These are phyloP conservation scores for Serendipita vermifera DNA, from an alignment of 768 basidiomycete genomes.

Conservation along the genomic window DNA sequence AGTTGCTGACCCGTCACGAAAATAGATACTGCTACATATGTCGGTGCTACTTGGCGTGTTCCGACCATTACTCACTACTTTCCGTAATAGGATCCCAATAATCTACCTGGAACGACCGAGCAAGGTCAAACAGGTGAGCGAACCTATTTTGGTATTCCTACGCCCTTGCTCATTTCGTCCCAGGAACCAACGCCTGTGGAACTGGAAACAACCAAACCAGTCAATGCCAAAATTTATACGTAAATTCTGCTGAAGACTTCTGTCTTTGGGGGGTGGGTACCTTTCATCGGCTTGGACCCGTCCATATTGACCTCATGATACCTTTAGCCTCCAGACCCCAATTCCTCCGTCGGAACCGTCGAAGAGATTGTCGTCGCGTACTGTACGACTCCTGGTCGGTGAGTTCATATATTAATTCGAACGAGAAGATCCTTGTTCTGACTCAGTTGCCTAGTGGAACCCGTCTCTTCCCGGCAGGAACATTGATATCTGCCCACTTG, in stretches of 20 bases:
- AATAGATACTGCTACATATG: background rate
- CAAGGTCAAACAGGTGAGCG: background rate
- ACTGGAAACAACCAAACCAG: conserved; percentile 19
- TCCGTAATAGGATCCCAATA: background rate
- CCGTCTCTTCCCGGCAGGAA: background rate
- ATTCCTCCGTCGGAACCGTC: background rate
- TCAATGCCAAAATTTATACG: conserved; percentile 20
- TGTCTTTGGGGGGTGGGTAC: conserved; percentile 14
- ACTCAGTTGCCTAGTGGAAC: background rate
- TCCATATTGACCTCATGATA: background rate
- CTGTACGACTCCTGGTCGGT: background rate
- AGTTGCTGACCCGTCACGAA: too few relatives aligned
- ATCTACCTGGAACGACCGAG: background rate
- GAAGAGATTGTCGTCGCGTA: background rate
- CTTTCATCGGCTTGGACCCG: too few relatives aligned
- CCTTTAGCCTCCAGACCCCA: background rate
- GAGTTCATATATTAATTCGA: background rate
- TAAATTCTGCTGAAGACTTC: conserved; percentile 15
- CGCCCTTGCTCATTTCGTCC: background rate
- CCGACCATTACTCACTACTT: background rate
- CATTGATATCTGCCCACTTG: background rate
- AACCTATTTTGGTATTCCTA: too few relatives aligned
- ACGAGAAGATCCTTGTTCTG: too few relatives aligned
- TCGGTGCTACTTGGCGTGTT: too few relatives aligned
- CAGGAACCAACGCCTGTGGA: conserved; percentile 21